Conservation (phyloP, 1,284 basidiomycete species). For the Melampsora americana region DNA sequence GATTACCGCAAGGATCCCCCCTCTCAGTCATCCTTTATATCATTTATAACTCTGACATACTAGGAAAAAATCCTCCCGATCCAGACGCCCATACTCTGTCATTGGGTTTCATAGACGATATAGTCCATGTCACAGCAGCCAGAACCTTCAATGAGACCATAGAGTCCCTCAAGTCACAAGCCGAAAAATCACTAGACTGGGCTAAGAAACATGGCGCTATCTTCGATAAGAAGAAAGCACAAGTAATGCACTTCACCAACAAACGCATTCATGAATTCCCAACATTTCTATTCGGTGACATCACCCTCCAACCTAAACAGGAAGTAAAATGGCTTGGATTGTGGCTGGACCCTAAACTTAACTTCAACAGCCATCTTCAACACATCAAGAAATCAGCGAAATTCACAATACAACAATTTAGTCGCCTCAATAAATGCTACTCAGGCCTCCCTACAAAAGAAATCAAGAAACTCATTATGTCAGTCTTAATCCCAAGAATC, state of each 20-base stretch:
- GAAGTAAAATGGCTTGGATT: not conserved
- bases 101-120: no score
- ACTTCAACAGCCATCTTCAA: not conserved
- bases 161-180: not conserved
- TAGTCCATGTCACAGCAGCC: no score
- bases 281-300: not conserved
- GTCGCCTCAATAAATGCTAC: not conserved
- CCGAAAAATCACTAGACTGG: not conserved
- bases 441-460: not conserved
- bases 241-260: slow-evolving; percentile 7
- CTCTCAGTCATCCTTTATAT: not conserved
- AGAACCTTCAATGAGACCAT: no score
- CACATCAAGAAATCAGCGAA: not conserved
- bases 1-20: slow-evolving; percentile 21
- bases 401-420: not conserved
- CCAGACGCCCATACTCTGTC: no score
- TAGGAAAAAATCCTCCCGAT: no score
- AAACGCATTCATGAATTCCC: not conserved
- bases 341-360: not conserved
- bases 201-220: slow-evolving; percentile 2
- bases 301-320: not conserved
- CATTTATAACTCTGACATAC: no score
- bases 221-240: slow-evolving; percentile 16
- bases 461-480: not conserved
- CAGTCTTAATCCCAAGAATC: not conserved